Evolutionary conservation across 2,329 filamentous ascomycete species (phyloP), one percentile per base, ranked within the genome.

Genomic region (Xylaria sp.): DNA sequence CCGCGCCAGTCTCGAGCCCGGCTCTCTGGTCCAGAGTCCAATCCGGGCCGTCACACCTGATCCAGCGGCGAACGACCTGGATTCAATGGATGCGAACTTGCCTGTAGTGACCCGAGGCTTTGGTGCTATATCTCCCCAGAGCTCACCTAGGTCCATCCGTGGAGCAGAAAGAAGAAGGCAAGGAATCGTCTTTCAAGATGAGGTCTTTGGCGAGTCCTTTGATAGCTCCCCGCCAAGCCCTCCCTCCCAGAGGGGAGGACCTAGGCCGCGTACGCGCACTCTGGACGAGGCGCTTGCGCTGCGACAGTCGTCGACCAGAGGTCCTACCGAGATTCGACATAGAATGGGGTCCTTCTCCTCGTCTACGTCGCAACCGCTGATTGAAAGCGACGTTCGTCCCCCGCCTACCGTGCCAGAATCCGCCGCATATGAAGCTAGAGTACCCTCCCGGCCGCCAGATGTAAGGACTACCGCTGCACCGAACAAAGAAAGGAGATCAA

Each of bases 21-120:
- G 69, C 67, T 70, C 71, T 70, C 74, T 69, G 51, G 60, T 76
- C 69, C 80, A 82, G 73, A 79, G 39, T 72, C 87, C 86, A 55
- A 87, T 91, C 75, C 88, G 91, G 71, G 83, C 90, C 66, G 89
- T 92, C 72, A 92, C 90, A 70, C 90, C 91, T 73, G 91, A 93
- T 52, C 81, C 80, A 51, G 72, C 78, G 69, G 84, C 86, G 69
- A 74, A 78, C 51, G 75, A 72, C 37, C 70, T 72, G 41, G 58
- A 62, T 64, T 55, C 69, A 31, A 65, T 70, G 23, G 74, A 75
- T 64, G 66, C 71, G 59, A 72, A 62, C 68, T 72, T 73, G 57
- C 67, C 74, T 76, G 72, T 76, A 72, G 66, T 74, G 52, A 70
- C 78, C 71, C 81, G 78, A 65, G 76, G 75, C 61, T 75, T 80